Evolutionary conservation across 768 basidiomycete genomes (phyloP).

Genomic region (Ramaria rubella): DNA sequence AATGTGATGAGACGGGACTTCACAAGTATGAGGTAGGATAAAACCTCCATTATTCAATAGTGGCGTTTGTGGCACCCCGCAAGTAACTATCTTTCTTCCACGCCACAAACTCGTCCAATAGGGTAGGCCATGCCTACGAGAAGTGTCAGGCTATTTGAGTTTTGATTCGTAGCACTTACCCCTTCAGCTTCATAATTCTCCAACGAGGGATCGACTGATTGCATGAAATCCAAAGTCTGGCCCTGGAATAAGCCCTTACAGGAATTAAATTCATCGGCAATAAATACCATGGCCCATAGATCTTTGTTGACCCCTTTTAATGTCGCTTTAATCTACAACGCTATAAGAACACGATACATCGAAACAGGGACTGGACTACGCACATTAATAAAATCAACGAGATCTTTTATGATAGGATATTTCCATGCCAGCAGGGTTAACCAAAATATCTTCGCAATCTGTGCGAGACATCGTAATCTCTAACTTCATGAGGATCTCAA

Average conservation of each 20-base stretch:
- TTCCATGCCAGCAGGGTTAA: conserved; percentile 62
- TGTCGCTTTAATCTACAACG: conserved; percentile 36
- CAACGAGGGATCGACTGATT: conserved; percentile 50
- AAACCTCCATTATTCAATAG: not conserved
- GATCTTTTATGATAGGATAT: conserved; percentile 58
- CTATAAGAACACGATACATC: not conserved
- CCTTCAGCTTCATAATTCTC: conserved; percentile 70
- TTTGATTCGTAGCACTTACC: conserved; percentile 35
- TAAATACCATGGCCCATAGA: conserved; percentile 73
- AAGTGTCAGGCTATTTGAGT: not conserved
- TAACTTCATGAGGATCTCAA: not conserved
- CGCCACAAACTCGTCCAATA: conserved; percentile 69
- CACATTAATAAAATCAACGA: conserved; percentile 63
- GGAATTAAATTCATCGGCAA: not conserved
- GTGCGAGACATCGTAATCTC: not conserved
- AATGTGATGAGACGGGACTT: not conserved
- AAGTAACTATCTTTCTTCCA: conserved; percentile 43
- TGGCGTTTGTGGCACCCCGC: not conserved
- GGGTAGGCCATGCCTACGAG: conserved; percentile 71
- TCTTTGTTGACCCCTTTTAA: conserved; percentile 83
- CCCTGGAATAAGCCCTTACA: not conserved
- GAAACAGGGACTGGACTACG: conserved; percentile 15
- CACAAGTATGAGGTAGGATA: not conserved
- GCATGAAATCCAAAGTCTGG: conserved; percentile 74
- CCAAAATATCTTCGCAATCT: conserved; percentile 74